Percentiles rank a stretch among this genome's conserved stretches.
Evolutionary conservation across 495 filamentous ascomycete genomes (phyloP).

Genomic region (Parmelia sp.): DNA sequence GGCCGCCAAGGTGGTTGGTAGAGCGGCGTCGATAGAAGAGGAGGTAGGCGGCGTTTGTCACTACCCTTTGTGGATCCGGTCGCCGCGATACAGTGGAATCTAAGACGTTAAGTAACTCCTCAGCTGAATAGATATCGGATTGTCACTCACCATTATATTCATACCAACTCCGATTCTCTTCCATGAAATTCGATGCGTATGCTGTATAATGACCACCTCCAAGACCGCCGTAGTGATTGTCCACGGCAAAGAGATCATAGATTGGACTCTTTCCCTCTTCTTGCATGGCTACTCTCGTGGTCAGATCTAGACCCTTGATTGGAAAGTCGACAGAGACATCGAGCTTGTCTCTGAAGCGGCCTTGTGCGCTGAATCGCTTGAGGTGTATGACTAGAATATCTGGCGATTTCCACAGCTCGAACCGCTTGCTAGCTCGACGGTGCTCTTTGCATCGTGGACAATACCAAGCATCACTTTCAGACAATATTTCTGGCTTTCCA

Average conservation of each 20-base stretch:
- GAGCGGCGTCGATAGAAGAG: constrained; percentile 93
- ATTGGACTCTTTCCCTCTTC: constrained; percentile 71
- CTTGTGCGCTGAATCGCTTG: constrained; percentile 82
- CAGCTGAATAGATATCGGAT: not conserved
- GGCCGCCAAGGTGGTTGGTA: constrained; percentile 65
- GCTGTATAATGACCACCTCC: constrained; percentile 95
- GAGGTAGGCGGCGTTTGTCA: constrained; percentile 74
- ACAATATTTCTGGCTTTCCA: constrained; percentile 81
- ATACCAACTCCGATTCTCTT: constrained; percentile 68
- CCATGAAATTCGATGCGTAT: constrained; percentile 81
- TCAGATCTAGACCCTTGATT: constrained; percentile 77
- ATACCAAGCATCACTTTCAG: constrained; percentile 93
- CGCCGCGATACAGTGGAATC: constrained; percentile 59
- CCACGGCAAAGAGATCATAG: constrained; percentile 91
- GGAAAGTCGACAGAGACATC: constrained; percentile 91
- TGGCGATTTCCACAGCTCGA: constrained; percentile 92
- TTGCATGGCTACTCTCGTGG: constrained; percentile 64
- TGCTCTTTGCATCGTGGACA: constrained; percentile 94
- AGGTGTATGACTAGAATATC: constrained; percentile 93
- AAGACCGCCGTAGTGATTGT: constrained; percentile 88
- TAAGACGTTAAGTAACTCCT: constrained; percentile 32
- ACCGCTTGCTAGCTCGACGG: constrained; percentile 85
- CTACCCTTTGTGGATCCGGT: constrained; percentile 48
- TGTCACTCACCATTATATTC: constrained; percentile 78
- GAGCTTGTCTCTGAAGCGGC: constrained; percentile 72